phyloP scores from a whole-genome alignment of 116 monocot species.

The Trichopus zeylanicus region DNA sequence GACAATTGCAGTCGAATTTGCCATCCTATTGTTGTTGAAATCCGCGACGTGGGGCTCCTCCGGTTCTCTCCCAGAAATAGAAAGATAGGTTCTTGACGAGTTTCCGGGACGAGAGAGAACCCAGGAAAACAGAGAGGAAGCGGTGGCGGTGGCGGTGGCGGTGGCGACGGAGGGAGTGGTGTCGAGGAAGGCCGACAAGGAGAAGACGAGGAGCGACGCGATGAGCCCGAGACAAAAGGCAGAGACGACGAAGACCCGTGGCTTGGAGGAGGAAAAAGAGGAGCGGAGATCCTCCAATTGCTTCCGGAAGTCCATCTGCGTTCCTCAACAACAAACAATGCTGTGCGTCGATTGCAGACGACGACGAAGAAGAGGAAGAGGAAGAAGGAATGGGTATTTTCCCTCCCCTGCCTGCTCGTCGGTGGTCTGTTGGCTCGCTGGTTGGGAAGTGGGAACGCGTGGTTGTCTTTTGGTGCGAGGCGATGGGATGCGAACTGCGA shows the following conservation, averaged over 20 bases:
- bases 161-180: not conserved
- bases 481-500: no score
- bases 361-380: not conserved
- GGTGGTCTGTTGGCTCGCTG: not conserved
- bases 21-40: no score
- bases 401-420: not conserved
- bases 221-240: conserved; percentile 18
- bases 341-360: no score
- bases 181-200: conserved; percentile 5
- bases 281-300: conserved; percentile 6
- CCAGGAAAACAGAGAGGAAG: conserved; percentile 20
- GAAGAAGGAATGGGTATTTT: not conserved
- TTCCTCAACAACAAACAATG: not conserved
- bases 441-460: not conserved
- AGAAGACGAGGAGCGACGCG: conserved; percentile 26
- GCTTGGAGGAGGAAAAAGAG: conserved; percentile 12
- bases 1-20: not conserved
- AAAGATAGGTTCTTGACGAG: not conserved
- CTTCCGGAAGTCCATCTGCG: conserved; percentile 22
- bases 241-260: conserved; percentile 25
- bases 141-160: not conserved
- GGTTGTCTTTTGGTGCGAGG: no score
- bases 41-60: not conserved
- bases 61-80: not conserved
- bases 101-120: not conserved